phyloP scores from a whole-genome alignment of 441 rosid genomes.

The Melastoma candidum region DNA sequence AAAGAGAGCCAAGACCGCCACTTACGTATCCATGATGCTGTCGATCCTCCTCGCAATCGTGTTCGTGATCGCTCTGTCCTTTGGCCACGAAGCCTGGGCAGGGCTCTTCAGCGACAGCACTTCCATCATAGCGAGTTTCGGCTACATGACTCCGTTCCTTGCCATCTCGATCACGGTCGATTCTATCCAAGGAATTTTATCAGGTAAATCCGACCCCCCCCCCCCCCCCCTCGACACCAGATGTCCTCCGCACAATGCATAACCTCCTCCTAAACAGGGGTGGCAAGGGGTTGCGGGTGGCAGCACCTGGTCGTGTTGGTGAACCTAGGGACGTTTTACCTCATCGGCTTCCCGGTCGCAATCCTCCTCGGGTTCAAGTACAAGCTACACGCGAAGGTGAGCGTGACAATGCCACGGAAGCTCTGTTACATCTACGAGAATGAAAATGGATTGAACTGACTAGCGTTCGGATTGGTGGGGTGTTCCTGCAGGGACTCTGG shows the following conservation, averaged over 20 bases:
- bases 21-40: conserved; percentile 40
- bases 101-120: conserved; percentile 40
- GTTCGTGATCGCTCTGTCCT: conserved; percentile 29
- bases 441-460: too few species aligned
- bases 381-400: conserved; percentile 38
- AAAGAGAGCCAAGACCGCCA: conserved; percentile 49
- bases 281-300: conserved; percentile 68
- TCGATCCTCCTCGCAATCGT: conserved; percentile 37
- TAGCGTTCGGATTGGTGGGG: too few species aligned
- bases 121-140: conserved; percentile 29
- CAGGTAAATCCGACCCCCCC: conserved; percentile 41
- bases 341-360: conserved; percentile 45
- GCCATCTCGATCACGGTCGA: conserved; percentile 44
- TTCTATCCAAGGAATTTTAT: conserved; percentile 53
- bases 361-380: conserved; percentile 36
- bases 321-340: conserved; percentile 39
- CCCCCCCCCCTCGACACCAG: too few species aligned
- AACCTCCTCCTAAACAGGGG: conserved; percentile 25
- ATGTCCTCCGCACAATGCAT: too few species aligned
- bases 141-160: conserved; percentile 47
- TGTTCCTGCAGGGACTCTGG: too few species aligned
- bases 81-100: conserved; percentile 60
- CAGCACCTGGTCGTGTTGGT: conserved; percentile 36
- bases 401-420: not conserved
- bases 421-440: too few species aligned